These are phyloP conservation scores for Mycena kentingensis DNA, from an alignment of 768 basidiomycete genomes.

Conservation along the genomic window DNA sequence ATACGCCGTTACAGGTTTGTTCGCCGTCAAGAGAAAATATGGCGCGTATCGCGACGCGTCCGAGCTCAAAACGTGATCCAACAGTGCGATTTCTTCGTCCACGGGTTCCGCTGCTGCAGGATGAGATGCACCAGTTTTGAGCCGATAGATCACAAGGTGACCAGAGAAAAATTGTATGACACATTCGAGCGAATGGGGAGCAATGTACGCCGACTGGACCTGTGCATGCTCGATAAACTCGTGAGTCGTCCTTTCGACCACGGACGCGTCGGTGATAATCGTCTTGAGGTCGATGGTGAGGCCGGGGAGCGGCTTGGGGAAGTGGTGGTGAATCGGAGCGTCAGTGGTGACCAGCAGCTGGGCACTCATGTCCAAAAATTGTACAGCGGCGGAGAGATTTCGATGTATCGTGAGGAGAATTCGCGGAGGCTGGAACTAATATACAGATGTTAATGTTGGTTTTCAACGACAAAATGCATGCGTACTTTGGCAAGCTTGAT, in stretches of 20 bases:
- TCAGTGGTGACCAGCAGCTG: constrained; percentile 56
- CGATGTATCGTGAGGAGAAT: constrained; percentile 64
- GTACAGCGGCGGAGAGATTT: constrained; percentile 54
- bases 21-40: constrained; percentile 56
- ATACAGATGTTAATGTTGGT: no score
- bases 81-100: constrained; percentile 54
- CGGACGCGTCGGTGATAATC: constrained; percentile 47
- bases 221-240: constrained; percentile 29
- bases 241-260: constrained; percentile 33
- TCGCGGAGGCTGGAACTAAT: constrained; percentile 62
- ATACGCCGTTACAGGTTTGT: constrained; percentile 49
- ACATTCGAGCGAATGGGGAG: constrained; percentile 59
- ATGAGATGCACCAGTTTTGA: constrained; percentile 26
- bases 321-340: constrained; percentile 58
- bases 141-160: constrained; percentile 55
- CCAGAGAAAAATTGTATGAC: constrained; percentile 56
- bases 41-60: constrained; percentile 55
- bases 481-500: constrained; percentile 58
- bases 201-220: constrained; percentile 51
- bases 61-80: constrained; percentile 50
- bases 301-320: constrained; percentile 62
- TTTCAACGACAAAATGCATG: neutral
- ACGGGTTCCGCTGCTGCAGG: constrained; percentile 24
- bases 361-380: constrained; percentile 75
- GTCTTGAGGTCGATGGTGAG: constrained; percentile 61